Evolutionary conservation across 2,329 filamentous ascomycete genomes (phyloP).

Genomic region (Chaetothyriales sp.): DNA sequence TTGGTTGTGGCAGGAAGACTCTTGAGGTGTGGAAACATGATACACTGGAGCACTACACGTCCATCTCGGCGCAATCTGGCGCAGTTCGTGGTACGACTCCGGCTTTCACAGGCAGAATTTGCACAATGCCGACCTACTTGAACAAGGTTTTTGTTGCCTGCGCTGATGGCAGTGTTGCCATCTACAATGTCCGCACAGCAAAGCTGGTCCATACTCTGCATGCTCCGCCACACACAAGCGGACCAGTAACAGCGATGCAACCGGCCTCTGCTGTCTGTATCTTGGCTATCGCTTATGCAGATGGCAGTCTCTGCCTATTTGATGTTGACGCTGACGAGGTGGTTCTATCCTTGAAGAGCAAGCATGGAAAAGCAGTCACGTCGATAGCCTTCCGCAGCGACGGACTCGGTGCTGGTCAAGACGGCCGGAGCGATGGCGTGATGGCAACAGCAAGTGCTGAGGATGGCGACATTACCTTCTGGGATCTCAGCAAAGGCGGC

Average conservation of each 20-base stretch:
- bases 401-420: slow-evolving; percentile 70
- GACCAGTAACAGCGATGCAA: slow-evolving; percentile 73
- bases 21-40: slow-evolving; percentile 81
- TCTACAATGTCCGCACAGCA: slow-evolving; percentile 89
- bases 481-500: slow-evolving; percentile 84
- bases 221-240: slow-evolving; percentile 55
- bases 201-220: slow-evolving; percentile 84
- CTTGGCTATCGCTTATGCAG: slow-evolving; percentile 73
- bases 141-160: slow-evolving; percentile 92
- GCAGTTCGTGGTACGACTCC: slow-evolving; percentile 44
- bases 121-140: slow-evolving; percentile 82
- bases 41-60: slow-evolving; percentile 80
- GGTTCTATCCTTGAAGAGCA: slow-evolving; percentile 34
- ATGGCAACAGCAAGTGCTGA: slow-evolving; percentile 77
- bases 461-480: slow-evolving; percentile 82
- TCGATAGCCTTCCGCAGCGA: slow-evolving; percentile 86
- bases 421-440: slow-evolving; percentile 71
- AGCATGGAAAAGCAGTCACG: slow-evolving; percentile 40
- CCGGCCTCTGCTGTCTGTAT: slow-evolving; percentile 71
- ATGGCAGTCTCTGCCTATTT: slow-evolving; percentile 63
- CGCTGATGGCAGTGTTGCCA: slow-evolving; percentile 77
- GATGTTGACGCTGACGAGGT: slow-evolving; percentile 66
- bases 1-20: slow-evolving; percentile 58
- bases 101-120: slow-evolving; percentile 61
- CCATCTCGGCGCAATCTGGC: slow-evolving; percentile 44